These are phyloP conservation scores for Agaricales sp. DNA, from an alignment of 1,284 basidiomycete genomes.

Conservation along the genomic window DNA sequence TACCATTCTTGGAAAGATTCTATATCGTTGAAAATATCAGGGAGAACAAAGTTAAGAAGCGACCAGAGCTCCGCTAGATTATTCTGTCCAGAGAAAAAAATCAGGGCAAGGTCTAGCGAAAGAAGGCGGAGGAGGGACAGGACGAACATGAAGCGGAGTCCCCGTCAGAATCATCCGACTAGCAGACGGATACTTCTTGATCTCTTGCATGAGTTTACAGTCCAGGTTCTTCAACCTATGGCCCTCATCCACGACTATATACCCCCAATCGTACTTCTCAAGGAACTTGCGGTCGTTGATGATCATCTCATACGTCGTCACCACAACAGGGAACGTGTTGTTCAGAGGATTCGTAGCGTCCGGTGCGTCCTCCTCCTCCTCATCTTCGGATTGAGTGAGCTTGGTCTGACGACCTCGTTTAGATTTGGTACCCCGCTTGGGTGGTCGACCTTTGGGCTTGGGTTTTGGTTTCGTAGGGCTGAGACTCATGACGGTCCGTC, in stretches of 20 bases:
- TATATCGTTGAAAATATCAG: conserved; percentile 86
- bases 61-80: conserved; percentile 93
- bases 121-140: background rate
- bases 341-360: conserved; percentile 9
- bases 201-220: conserved; percentile 83
- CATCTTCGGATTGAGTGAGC: conserved; percentile 4
- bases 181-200: conserved; percentile 80
- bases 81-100: conserved; percentile 51
- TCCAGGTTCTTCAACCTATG: conserved; percentile 92
- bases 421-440: conserved; percentile 1
- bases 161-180: conserved; percentile 91
- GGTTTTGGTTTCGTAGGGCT: conserved; percentile 14
- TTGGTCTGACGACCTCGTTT: conserved; percentile 3
- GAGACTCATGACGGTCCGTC: conserved; percentile 44
- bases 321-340: conserved; percentile 57
- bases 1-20: conserved; percentile 89
- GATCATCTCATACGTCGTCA: conserved; percentile 92
- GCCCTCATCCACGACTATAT: conserved; percentile 94
- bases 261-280: conserved; percentile 74
- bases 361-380: conserved; percentile 6
- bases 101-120: background rate
- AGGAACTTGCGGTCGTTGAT: conserved; percentile 73
- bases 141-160: conserved; percentile 79
- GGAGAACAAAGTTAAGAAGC: conserved; percentile 89
- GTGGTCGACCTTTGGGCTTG: conserved; percentile 15